Base-by-base conservation (phyloP, 306 rosid genomes). In the Trifolium dubium region DNA sequence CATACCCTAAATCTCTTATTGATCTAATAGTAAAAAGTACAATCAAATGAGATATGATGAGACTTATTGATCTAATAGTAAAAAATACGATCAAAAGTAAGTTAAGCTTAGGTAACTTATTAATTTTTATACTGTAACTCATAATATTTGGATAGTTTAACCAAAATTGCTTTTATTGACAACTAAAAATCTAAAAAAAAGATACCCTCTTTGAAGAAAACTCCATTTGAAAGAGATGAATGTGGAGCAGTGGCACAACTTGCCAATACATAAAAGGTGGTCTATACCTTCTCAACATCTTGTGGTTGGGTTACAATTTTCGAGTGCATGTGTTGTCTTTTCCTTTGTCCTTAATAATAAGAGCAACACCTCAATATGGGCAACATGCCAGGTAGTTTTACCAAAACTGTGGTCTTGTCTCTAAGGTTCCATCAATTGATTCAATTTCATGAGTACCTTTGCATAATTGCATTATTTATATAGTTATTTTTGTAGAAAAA, bases 391-490 rank as follows among this genome's bases (percentile, higher is more conserved):
- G 49, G 59, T 80, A 53, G 66, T 81, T 75, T 75, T 83, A 32
- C 84, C 82, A 79, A 76, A 79, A 67, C 73, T 44, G 2, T 84
- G 82, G 56, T 76, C 69, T 67, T 83, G 73, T 79, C 83, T 70
- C 41, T 41, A 31, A 5, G 18, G 30, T 71, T 66, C 53, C 37
- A 47, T 41, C 17, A 64, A 67, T 28, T 49, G 29, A 31, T 75
- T 29, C 28, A 34, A 58, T 71, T 76, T 75, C 72, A 62, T 56
- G 37, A 30, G 15, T 14, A 56, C 63, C 35, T 10, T 49, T n/a
- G 9, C 54, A 2, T n/a, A 37, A 37, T 37, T 37, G 12, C 12
- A 43, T 11, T 43, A 6, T n/a, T 5, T n/a, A 5, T 5, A 49
- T 13, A 14, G n/a, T 14, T 0, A n/a, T 8, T 54, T 19, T 54